These are phyloP conservation scores for Termitomyces heimii DNA, from an alignment of 768 basidiomycete genomes.

Conservation along the genomic window DNA sequence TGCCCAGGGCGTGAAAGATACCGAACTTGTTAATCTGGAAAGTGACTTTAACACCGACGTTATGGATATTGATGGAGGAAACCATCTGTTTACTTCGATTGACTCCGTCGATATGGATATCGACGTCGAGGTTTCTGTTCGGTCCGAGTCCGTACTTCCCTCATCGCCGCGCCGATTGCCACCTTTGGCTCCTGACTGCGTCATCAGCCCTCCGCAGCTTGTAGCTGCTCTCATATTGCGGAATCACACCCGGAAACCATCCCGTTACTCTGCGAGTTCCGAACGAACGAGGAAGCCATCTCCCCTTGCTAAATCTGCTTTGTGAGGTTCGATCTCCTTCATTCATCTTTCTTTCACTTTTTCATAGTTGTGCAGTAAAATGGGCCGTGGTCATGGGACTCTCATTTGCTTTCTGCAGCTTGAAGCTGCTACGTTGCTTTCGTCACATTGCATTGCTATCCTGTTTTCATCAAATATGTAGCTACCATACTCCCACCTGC, in stretches of 20 bases:
- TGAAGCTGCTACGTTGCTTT: slow-evolving; percentile 1
- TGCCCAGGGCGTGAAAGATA: slow-evolving; percentile 7
- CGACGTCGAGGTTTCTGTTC: slow-evolving; percentile 11
- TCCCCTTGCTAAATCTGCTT: slow-evolving; percentile 9
- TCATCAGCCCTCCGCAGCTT: slow-evolving; percentile 6
- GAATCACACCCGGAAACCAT: slow-evolving; percentile 5
- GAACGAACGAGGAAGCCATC: slow-evolving; percentile 9
- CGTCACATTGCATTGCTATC: slow-evolving; percentile 11
- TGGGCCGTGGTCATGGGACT: neutral
- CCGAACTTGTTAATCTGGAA: slow-evolving; percentile 11
- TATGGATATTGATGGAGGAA: slow-evolving; percentile 13
- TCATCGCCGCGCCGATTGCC: slow-evolving; percentile 2
- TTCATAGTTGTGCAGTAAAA: neutral
- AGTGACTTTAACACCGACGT: neutral
- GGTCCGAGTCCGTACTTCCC: slow-evolving; percentile 1
- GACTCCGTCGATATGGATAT: slow-evolving; percentile 18
- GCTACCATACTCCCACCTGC: neutral
- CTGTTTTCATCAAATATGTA: slow-evolving; percentile 8
- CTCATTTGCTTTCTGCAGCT: neutral
- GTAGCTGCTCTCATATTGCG: slow-evolving; percentile 15
- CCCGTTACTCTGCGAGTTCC: slow-evolving; percentile 3
- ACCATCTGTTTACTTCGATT: slow-evolving; percentile 7
- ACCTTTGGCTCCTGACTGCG: slow-evolving; percentile 1
- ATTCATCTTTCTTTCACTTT: neutral
- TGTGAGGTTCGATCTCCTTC: slow-evolving; percentile 5